Evolutionary conservation across 2,329 filamentous ascomycete genomes (phyloP), one percentile per base, ranked within the genome.

Genomic region (Fusarium sp.): DNA sequence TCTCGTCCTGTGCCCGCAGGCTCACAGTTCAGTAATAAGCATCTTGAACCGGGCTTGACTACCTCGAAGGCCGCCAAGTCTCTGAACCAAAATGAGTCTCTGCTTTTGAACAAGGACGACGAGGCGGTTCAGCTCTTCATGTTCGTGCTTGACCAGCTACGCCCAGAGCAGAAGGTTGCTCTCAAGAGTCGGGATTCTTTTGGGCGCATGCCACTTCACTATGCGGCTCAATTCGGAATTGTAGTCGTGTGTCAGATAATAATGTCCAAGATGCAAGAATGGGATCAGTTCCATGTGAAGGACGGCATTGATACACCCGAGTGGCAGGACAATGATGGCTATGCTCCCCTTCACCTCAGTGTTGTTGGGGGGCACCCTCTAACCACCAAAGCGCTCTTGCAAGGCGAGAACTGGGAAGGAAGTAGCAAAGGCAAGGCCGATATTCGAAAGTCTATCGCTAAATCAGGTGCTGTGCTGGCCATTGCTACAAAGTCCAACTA

Each of bases 271-370:
- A 94, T 99, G 89, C 92, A 95, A 76, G 86, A 89, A 26, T 98
- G 95, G 95, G 88, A 87, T 16, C 90, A 97, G 72, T 97, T 97
- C 75, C 87, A 97, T 74, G 89, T 94, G 30, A 88, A 89, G 36
- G 85, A 93, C 66, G 94, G 94, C 11, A 97, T 99, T 50, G 95
- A 98, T 77, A 92, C 92, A 0, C 85, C 88, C 1, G 85, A 90
- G 65, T 98, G 95, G 95, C 95, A 97, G 79, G 96, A 99, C 76
- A 87, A 89, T 20, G 96, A 98, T 74, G 95, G 96, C 18, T 93
- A 91, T 78, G 93, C 94, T 11, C 96, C 96, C 1, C 83, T 99
- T 41, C 95, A 99, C 81, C 86, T 99, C 44, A 93, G 92, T 73
- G 95, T 98, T 28, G 92, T 97, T 47, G 94, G 93, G 41, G 95